A percentile compares a stretch with the other conserved stretches of the same genome.
Conservation (phyloP, 2,329 filamentous ascomycete species). For the Lecanicillium sp. region DNA sequence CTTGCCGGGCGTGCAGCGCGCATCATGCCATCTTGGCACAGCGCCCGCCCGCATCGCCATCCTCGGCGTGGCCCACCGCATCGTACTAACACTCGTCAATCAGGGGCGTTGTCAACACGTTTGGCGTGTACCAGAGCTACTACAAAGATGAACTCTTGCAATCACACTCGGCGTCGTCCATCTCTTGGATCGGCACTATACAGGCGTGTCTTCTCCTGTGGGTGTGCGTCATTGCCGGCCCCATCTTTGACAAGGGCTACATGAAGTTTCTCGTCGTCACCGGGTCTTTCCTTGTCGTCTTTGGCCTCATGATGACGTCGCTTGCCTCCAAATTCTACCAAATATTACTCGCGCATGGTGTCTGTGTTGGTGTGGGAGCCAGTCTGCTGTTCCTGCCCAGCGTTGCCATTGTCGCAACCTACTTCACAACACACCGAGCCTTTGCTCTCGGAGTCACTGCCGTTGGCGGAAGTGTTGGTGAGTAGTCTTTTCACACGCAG, state of each 20-base stretch:
- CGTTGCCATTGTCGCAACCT: slow-evolving; percentile 29
- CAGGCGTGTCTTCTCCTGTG: slow-evolving; percentile 28
- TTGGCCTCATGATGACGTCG: slow-evolving; percentile 50
- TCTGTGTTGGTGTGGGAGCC: slow-evolving; percentile 30
- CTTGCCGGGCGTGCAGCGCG: no score
- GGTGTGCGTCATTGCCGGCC: slow-evolving; percentile 26
- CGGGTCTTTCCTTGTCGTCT: slow-evolving; percentile 26
- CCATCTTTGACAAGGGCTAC: slow-evolving; percentile 29
- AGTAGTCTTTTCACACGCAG: no score
- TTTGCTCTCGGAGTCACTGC: slow-evolving; percentile 32
- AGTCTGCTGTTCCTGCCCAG: slow-evolving; percentile 29
- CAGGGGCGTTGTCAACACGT: slow-evolving; percentile 35
- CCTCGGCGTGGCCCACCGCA: background rate
- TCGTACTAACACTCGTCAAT: background rate
- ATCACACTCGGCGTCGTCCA: slow-evolving; percentile 18
- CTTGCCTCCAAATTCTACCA: slow-evolving; percentile 28
- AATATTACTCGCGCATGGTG: slow-evolving; percentile 21
- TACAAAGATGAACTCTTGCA: slow-evolving; percentile 31
- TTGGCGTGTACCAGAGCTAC: slow-evolving; percentile 49
- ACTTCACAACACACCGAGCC: slow-evolving; percentile 28
- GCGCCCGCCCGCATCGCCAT: background rate
- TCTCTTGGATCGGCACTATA: slow-evolving; percentile 26
- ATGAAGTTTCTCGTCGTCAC: slow-evolving; percentile 23
- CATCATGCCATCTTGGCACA: background rate
- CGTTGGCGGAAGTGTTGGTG: slow-evolving; percentile 25